Base-by-base conservation (phyloP, 495 filamentous ascomycete genomes). In the Aspergillus biplanus region DNA sequence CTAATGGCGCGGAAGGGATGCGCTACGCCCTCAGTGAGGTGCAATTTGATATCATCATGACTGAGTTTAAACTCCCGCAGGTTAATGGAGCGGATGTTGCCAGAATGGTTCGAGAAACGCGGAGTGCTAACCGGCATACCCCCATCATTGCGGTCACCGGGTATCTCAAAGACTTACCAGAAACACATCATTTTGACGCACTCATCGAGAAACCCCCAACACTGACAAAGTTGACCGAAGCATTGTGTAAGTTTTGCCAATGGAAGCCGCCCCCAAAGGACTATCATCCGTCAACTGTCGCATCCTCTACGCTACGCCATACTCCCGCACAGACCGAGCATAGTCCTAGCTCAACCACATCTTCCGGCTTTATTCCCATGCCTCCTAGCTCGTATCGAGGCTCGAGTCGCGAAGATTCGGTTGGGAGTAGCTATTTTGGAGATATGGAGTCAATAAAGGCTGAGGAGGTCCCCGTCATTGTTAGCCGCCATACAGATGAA, bases 141-240 rank as follows among this genome's bases (percentile, higher is more conserved):
- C 95, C 95, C 3, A 95, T 99, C 66, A 92, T 99, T 50, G 92
- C 92, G 52, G 92, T 98, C n/a, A 99, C 95, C 13, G 93, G 95
- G 46, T 99, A 99, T 75, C 80, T 99, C 13, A 98, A 97, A 67
- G 95, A 99, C 69, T 83, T 99, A 18, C 92, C 91, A 39, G 92
- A 92, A 60, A 91, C 91, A 9, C 93, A 98, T 79, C 89, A 97
- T 74, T 98, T 99, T 67, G 92, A 97, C 69, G 89, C 89, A 9
- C 83, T 98, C 53, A 92, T 99, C 52, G 92, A 98, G 74, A 99
- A 99, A 74, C 95, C 95, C 9, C 93, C 96, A 16, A 98, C 93
- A 7, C 82, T 90, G 60, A 88, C 88, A 6, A 97, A 97, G 75
- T 75, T 98, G 34, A 92, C 88, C 0, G 92, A 98, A 59, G 90